A percentile compares a stretch with the other conserved stretches of the same genome.
These are phyloP conservation scores for Pulveroboletus ravenelii DNA, from an alignment of 768 basidiomycete genomes.

Conservation along the genomic window DNA sequence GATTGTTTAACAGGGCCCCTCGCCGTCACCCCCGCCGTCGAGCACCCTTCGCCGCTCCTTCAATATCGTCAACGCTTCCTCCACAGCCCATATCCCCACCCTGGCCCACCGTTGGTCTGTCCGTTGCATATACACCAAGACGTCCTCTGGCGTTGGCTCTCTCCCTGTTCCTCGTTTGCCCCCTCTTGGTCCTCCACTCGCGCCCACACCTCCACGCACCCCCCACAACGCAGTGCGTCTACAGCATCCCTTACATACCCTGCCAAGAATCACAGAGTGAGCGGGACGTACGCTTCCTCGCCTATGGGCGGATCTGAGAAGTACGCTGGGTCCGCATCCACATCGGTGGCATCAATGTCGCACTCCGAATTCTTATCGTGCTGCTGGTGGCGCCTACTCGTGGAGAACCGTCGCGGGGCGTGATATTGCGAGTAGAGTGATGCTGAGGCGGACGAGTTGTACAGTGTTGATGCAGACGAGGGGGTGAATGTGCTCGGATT, in stretches of 20 bases:
- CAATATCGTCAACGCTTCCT: constrained; percentile 53
- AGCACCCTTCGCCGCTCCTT: constrained; percentile 24
- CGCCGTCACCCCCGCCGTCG: constrained; percentile 34
- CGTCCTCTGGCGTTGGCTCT: constrained; percentile 38
- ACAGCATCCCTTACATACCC: constrained; percentile 45
- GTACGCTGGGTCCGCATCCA: constrained; percentile 36
- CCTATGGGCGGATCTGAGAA: constrained; percentile 55
- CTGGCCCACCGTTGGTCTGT: constrained; percentile 62
- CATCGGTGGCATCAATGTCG: constrained; percentile 25
- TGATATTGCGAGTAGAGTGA: constrained; percentile 26
- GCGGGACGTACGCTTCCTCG: constrained; percentile 61
- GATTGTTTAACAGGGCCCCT: constrained; percentile 7
- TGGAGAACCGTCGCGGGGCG: constrained; percentile 9
- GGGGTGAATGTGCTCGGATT: not conserved
- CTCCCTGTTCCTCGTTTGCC: not conserved
- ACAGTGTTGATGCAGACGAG: constrained; percentile 26
- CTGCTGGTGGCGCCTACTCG: not conserved
- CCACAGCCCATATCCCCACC: constrained; percentile 59
- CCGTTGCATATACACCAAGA: constrained; percentile 42
- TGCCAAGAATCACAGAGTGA: constrained; percentile 50
- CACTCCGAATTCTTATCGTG: not conserved
- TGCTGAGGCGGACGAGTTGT: constrained; percentile 17
- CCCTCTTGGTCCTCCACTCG: constrained; percentile 6
- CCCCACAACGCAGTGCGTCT: constrained; percentile 25
- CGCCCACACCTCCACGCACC: constrained; percentile 5